phyloP scores from a whole-genome alignment of 2,329 filamentous ascomycete species.

The Colletotrichum chlorophyti region DNA sequence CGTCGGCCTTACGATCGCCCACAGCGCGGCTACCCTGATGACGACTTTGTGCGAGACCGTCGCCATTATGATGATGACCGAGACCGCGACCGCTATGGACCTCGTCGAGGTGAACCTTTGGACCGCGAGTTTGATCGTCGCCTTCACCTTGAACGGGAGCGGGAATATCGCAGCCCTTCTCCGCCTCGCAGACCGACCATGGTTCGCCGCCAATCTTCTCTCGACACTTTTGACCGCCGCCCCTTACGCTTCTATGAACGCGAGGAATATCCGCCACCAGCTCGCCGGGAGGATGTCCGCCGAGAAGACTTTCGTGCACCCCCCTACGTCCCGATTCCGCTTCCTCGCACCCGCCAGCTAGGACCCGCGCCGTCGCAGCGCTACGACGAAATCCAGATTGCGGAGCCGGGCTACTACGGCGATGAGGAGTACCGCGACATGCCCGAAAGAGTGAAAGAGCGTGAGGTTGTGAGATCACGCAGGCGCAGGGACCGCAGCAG shows the following conservation, averaged over 20 bases:
- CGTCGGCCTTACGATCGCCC: conserved; percentile 42
- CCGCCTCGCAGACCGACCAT: conserved; percentile 70
- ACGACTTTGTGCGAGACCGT: conserved; percentile 54
- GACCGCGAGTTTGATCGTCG: conserved; percentile 58
- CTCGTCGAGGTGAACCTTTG: conserved; percentile 38
- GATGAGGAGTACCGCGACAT: conserved; percentile 75
- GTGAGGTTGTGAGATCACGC: conserved; percentile 60
- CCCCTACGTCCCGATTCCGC: conserved; percentile 67
- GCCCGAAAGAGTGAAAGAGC: conserved; percentile 66
- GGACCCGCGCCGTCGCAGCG: conserved; percentile 61
- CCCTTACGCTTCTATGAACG: conserved; percentile 62
- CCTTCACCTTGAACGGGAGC: conserved; percentile 62
- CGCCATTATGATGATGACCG: conserved; percentile 65
- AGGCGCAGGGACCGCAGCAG: conserved; percentile 52
- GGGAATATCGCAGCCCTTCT: conserved; percentile 57
- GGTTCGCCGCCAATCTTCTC: conserved; percentile 82
- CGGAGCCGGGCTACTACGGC: conserved; percentile 72
- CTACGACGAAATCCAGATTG: conserved; percentile 71
- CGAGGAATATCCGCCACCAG: conserved; percentile 69
- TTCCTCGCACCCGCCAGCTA: conserved; percentile 68
- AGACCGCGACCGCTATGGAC: conserved; percentile 46
- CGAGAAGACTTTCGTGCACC: conserved; percentile 61
- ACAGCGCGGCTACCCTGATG: conserved; percentile 51
- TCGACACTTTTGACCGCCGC: conserved; percentile 88
- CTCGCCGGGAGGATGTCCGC: conserved; percentile 53